These are phyloP conservation scores for Dunaliella sp. DNA, from an alignment of 139 green algal genomes.

Conservation along the genomic window DNA sequence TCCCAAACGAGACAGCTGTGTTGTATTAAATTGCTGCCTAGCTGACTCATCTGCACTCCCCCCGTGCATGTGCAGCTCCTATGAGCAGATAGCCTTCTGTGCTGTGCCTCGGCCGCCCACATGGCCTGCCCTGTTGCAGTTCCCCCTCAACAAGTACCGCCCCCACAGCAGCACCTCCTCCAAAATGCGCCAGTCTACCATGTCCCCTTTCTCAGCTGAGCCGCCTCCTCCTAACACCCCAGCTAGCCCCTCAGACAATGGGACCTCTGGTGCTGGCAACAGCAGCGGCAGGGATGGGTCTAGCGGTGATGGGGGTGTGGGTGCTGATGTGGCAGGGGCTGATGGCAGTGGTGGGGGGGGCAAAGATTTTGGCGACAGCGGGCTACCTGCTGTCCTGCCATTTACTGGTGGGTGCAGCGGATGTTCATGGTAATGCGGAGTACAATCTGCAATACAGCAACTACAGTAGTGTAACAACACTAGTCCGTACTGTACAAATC, in stretches of 20 bases:
- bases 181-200: too few relatives aligned
- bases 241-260: too few relatives aligned
- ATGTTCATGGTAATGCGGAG: too few relatives aligned
- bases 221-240: too few relatives aligned
- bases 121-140: conserved; percentile 58
- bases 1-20: too few relatives aligned
- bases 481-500: too few relatives aligned
- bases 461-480: too few relatives aligned
- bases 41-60: too few relatives aligned
- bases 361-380: neutral
- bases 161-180: neutral
- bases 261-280: too few relatives aligned
- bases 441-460: too few relatives aligned
- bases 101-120: conserved; percentile 43
- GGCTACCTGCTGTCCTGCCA: neutral
- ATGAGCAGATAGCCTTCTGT: conserved; percentile 56
- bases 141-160: conserved; percentile 1
- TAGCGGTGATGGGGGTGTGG: neutral
- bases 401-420: conserved; percentile 7
- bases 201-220: too few relatives aligned
- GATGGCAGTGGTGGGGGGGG: neutral
- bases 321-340: neutral
- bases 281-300: neutral
- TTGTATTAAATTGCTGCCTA: too few relatives aligned
- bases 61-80: conserved; percentile 31